Evolutionary conservation across 2,329 filamentous ascomycete species (phyloP).

Genomic region (Emmonsiellopsis sp.): DNA sequence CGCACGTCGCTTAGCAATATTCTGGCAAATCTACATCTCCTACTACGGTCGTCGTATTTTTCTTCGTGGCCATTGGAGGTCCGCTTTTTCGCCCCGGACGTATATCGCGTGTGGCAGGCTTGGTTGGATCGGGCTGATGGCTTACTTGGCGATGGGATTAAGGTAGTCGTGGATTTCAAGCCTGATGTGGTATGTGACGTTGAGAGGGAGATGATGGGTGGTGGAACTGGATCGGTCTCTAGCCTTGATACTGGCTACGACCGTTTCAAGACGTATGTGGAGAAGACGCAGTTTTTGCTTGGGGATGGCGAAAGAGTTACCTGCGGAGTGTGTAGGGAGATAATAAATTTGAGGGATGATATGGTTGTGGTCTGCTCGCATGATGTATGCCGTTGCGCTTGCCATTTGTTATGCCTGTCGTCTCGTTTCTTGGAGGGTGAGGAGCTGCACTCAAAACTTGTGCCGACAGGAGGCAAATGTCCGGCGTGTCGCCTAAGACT

Average conservation of each 20-base stretch:
- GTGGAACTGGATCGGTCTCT: not conserved
- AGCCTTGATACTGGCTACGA: constrained; percentile 22
- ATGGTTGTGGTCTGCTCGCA: constrained; percentile 45
- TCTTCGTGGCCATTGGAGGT: constrained; percentile 71
- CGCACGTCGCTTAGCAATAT: constrained; percentile 55
- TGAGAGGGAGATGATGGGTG: constrained; percentile 10
- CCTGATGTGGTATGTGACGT: constrained; percentile 8
- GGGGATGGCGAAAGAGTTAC: constrained; percentile 24
- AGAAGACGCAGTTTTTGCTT: constrained; percentile 42
- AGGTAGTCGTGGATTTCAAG: constrained; percentile 46
- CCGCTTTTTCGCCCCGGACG: constrained; percentile 67
- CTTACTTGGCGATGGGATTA: constrained; percentile 40
- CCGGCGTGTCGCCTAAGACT: constrained; percentile 57
- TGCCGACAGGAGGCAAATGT: constrained; percentile 64
- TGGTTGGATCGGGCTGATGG: constrained; percentile 46
- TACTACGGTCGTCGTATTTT: constrained; percentile 74
- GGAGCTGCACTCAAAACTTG: constrained; percentile 33
- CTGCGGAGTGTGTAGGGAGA: constrained; percentile 44
- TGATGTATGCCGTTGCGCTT: constrained; percentile 37
- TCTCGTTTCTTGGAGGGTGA: constrained; percentile 40
- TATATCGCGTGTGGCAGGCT: constrained; percentile 58
- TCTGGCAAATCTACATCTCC: constrained; percentile 69
- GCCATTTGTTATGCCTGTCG: constrained; percentile 51
- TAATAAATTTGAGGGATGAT: constrained; percentile 28
- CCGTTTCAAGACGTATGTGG: constrained; percentile 40